phyloP scores from a whole-genome alignment of 1,284 basidiomycete genomes.

The Meira miltonrushii region DNA sequence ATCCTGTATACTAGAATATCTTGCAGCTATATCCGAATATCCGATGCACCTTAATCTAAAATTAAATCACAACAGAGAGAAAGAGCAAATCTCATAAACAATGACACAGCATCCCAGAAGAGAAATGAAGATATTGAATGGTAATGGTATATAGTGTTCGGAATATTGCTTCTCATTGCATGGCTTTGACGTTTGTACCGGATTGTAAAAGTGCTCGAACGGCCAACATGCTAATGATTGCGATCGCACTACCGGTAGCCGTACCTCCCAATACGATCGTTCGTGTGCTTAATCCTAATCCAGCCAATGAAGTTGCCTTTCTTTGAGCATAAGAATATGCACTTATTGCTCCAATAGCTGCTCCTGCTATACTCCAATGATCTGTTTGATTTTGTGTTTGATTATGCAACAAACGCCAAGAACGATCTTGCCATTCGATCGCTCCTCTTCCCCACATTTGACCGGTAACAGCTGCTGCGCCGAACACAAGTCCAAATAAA shows the following conservation, averaged over 20 bases:
- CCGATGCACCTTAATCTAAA: too few relatives aligned
- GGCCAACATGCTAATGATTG: background rate
- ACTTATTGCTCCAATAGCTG: background rate
- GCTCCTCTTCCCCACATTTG: background rate
- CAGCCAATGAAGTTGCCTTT: background rate
- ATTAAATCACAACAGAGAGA: too few relatives aligned
- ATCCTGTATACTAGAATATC: too few relatives aligned
- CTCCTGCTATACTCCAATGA: constrained; percentile 6
- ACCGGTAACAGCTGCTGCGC: constrained; percentile 1
- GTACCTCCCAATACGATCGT: background rate
- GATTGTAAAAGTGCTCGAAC: background rate
- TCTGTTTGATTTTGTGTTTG: constrained; percentile 3
- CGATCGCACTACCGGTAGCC: background rate
- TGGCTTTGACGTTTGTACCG: too few relatives aligned
- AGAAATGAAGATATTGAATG: too few relatives aligned
- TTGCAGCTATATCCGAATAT: too few relatives aligned
- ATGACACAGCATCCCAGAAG: too few relatives aligned
- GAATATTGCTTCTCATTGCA: too few relatives aligned
- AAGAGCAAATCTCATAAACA: too few relatives aligned
- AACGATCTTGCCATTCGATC: constrained; percentile 9
- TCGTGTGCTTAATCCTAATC: background rate
- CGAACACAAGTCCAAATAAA: constrained; percentile 2
- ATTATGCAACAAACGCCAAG: background rate
- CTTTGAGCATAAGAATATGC: background rate
- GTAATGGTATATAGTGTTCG: too few relatives aligned